Percentiles rank a stretch among this genome's conserved stretches.
These are phyloP conservation scores for Thymus mandschuricus DNA, from an alignment of 257 asterid genomes.

Conservation along the genomic window DNA sequence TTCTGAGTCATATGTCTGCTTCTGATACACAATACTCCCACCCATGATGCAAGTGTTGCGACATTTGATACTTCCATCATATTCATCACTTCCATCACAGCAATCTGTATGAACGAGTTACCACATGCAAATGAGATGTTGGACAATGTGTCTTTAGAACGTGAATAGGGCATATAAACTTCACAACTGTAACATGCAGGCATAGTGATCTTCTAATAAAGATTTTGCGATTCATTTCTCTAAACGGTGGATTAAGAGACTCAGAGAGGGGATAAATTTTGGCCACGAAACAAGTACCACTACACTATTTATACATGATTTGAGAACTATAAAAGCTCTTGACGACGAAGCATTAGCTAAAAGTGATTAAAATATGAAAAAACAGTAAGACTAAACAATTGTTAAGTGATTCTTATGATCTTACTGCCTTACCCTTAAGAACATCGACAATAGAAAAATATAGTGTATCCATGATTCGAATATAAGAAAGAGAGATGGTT, in stretches of 20 bases:
- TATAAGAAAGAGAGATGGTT: constrained; percentile 18
- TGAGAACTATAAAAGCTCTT: no score
- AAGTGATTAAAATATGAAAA: not conserved
- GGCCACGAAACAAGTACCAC: not conserved
- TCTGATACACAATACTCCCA: constrained; percentile 68
- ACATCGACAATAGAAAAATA: not conserved
- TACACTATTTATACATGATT: no score
- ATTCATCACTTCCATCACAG: constrained; percentile 98
- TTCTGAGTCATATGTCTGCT: constrained; percentile 37
- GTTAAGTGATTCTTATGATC: not conserved
- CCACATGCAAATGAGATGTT: constrained; percentile 20
- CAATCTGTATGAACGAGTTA: constrained; percentile 61
- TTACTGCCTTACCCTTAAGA: not conserved
- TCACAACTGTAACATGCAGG: constrained; percentile 6
- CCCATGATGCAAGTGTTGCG: constrained; percentile 86
- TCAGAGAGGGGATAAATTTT: not conserved
- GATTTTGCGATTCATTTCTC: constrained; percentile 16
- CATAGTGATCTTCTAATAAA: not conserved
- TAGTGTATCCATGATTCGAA: constrained; percentile 10
- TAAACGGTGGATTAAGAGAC: not conserved
- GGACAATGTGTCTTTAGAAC: constrained; percentile 15
- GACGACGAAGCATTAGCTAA: not conserved
- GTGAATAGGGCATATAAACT: constrained; percentile 1
- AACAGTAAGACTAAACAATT: not conserved
- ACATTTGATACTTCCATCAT: constrained; percentile 68